Evolutionary conservation across 2,329 filamentous ascomycete species (phyloP).

Genomic region (Chlorencoelia australis): DNA sequence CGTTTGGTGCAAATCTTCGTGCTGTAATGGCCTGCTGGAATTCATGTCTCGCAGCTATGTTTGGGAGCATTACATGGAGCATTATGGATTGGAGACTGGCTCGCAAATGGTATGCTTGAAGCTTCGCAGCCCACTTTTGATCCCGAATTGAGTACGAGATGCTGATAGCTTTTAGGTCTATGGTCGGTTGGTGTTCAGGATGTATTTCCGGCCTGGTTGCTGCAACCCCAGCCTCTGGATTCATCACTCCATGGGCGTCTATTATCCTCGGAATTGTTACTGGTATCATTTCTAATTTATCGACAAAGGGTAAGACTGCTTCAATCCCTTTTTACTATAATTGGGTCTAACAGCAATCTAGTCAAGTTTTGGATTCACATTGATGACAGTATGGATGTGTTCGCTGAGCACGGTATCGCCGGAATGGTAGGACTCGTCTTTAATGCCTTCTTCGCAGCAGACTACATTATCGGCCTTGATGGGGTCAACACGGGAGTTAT

Average conservation of each 20-base stretch:
- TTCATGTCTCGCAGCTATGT: slow-evolving; percentile 70
- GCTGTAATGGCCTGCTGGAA: slow-evolving; percentile 98
- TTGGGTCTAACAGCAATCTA: slow-evolving; percentile 7
- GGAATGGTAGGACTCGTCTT: slow-evolving; percentile 62
- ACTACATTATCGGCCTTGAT: slow-evolving; percentile 64
- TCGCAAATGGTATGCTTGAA: slow-evolving; percentile 21
- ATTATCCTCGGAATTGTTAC: slow-evolving; percentile 56
- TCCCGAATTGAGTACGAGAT: slow-evolving; percentile 25
- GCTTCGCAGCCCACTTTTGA: not conserved
- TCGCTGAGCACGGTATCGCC: slow-evolving; percentile 61
- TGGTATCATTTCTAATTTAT: slow-evolving; percentile 59
- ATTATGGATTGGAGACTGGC: slow-evolving; percentile 83
- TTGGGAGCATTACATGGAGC: slow-evolving; percentile 87
- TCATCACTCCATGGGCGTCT: slow-evolving; percentile 57
- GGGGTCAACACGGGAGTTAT: slow-evolving; percentile 59
- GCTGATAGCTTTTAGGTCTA: slow-evolving; percentile 43
- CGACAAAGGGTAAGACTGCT: slow-evolving; percentile 42
- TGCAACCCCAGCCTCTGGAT: slow-evolving; percentile 59
- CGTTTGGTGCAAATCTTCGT: slow-evolving; percentile 88
- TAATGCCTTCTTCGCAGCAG: slow-evolving; percentile 62
- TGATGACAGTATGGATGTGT: slow-evolving; percentile 63
- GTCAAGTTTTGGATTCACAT: slow-evolving; percentile 45
- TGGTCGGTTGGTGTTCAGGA: slow-evolving; percentile 65
- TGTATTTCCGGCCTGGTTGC: slow-evolving; percentile 62
- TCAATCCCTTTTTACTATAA: not conserved